These are phyloP conservation scores for Rhizoclosmatium globosum DNA, from an alignment of 192 early-diverging fungal genomes.

Conservation along the genomic window DNA sequence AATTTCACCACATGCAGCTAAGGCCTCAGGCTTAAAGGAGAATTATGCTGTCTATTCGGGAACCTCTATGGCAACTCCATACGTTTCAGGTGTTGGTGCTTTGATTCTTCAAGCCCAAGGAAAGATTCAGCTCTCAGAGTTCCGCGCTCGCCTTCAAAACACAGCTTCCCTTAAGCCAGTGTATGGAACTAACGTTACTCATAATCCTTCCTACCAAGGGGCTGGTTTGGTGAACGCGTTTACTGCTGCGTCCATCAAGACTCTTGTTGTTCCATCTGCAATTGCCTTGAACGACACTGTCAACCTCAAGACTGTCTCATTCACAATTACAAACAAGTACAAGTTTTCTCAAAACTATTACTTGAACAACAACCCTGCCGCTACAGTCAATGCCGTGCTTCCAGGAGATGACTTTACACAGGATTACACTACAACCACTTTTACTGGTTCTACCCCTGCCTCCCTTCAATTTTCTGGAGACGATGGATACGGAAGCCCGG, in stretches of 20 bases:
- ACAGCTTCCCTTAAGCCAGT: conserved; percentile 54
- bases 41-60: conserved; percentile 54
- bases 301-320: conserved; percentile 15
- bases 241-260: conserved; percentile 62
- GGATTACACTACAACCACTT: conserved; percentile 15
- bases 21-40: neutral
- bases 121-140: conserved; percentile 21
- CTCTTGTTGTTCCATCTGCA: conserved; percentile 57
- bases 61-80: conserved; percentile 86
- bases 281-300: conserved; percentile 50
- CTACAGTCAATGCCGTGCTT: conserved; percentile 21
- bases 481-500: neutral
- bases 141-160: conserved; percentile 58
- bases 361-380: conserved; percentile 28
- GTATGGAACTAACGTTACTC: conserved; percentile 47
- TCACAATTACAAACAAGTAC: conserved; percentile 44
- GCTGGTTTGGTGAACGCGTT: conserved; percentile 79
- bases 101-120: conserved; percentile 65
- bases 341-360: conserved; percentile 26
- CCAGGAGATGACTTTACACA: conserved; percentile 35
- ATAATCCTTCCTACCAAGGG: conserved; percentile 72
- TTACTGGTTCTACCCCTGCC: conserved; percentile 27
- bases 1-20: conserved; percentile 30
- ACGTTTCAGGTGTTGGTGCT: conserved; percentile 73
- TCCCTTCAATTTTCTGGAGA: neutral